Percentiles rank a stretch among this genome's conserved stretches.
Conservation (phyloP, 345 rosid species). For the Toxicodendron radicans region DNA sequence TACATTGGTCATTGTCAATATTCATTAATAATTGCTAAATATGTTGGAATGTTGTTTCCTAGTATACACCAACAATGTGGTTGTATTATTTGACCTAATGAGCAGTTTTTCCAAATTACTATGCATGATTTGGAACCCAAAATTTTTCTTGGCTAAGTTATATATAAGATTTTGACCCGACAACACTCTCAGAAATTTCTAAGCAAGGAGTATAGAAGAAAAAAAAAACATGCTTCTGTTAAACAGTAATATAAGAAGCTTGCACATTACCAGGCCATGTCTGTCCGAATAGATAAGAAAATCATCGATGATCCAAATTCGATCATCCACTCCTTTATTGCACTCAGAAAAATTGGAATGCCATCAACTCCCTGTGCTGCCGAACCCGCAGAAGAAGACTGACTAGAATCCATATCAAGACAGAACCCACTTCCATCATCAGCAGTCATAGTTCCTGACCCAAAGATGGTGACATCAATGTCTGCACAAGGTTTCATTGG, state of each 20-base stretch:
- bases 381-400: slow-evolving; percentile 40
- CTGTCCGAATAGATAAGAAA: slow-evolving; percentile 68
- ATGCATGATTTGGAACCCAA: not conserved
- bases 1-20: not conserved
- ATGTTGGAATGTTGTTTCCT: not conserved
- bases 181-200: not conserved
- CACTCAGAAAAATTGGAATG: slow-evolving; percentile 57
- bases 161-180: not conserved
- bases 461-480: slow-evolving; percentile 72
- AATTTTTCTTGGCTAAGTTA: not conserved
- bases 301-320: slow-evolving; percentile 68
- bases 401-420: slow-evolving; percentile 44
- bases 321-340: slow-evolving; percentile 86
- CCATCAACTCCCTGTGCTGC: slow-evolving; percentile 40
- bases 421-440: slow-evolving; percentile 66
- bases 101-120: not conserved
- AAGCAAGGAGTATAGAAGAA: not conserved
- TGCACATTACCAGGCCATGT: slow-evolving; percentile 69
- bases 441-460: slow-evolving; percentile 65
- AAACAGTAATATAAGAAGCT: not conserved
- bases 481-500: slow-evolving; percentile 75
- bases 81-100: not conserved
- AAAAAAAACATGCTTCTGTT: not conserved
- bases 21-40: not conserved
- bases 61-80: not conserved